Evolutionary conservation across 2,329 filamentous ascomycete species (phyloP).

Genomic region (Pseudonectria foliicola): DNA sequence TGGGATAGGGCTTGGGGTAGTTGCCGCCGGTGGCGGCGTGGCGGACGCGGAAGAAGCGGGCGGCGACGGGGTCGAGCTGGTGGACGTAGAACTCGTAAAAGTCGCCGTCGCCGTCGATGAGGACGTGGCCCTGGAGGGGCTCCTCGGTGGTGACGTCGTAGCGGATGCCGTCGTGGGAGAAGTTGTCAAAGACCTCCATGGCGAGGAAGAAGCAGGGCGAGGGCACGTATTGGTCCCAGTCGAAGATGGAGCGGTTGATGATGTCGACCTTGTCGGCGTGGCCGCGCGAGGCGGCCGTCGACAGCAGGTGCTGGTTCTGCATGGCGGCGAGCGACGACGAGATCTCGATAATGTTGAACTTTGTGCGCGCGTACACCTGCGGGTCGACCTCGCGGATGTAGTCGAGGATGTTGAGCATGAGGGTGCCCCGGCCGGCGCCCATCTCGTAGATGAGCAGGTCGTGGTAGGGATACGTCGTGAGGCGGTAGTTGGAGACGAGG

Average conservation of each 20-base stretch:
- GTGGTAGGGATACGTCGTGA: slow-evolving; percentile 89
- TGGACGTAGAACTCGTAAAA: slow-evolving; percentile 91
- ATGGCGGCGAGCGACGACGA: slow-evolving; percentile 71
- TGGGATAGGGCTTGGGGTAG: slow-evolving; percentile 55
- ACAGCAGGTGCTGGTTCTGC: slow-evolving; percentile 64
- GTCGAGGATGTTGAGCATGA: slow-evolving; percentile 97
- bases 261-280: slow-evolving; percentile 87
- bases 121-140: slow-evolving; percentile 79
- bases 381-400: slow-evolving; percentile 87
- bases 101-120: slow-evolving; percentile 79
- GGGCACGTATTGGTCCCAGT: slow-evolving; percentile 83
- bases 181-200: slow-evolving; percentile 98
- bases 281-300: slow-evolving; percentile 60
- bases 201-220: slow-evolving; percentile 96
- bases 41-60: slow-evolving; percentile 77
- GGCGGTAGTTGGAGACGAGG: slow-evolving; percentile 90
- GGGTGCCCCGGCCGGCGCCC: slow-evolving; percentile 91
- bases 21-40: slow-evolving; percentile 63
- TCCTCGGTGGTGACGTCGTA: slow-evolving; percentile 77
- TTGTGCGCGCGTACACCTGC: slow-evolving; percentile 87
- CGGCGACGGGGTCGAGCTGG: slow-evolving; percentile 72
- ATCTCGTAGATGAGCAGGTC: slow-evolving; percentile 98
- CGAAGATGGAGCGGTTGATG: slow-evolving; percentile 89
- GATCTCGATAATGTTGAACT: slow-evolving; percentile 95
- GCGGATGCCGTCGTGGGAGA: slow-evolving; percentile 87